A percentile compares a stretch with the other conserved stretches of the same genome.
phyloP scores from a whole-genome alignment of 306 rosid species.

The Inga leiocalycina region DNA sequence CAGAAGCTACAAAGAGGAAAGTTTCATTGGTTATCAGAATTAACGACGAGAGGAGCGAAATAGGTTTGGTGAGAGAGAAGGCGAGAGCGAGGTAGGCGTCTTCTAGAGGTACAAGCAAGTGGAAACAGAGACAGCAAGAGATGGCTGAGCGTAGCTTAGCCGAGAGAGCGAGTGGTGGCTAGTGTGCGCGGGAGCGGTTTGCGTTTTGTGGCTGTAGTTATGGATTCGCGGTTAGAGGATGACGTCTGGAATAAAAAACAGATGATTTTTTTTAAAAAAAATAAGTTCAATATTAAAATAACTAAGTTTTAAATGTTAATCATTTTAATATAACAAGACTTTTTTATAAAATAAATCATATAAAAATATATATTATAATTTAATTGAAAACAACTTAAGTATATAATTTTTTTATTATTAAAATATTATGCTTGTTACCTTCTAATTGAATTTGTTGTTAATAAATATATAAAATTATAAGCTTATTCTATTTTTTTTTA shows the following conservation, averaged over 20 bases:
- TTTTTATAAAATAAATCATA: no score
- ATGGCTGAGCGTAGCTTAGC: conserved; percentile 48
- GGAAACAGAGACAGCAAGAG: conserved; percentile 32
- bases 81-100: neutral
- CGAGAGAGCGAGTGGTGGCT: conserved; percentile 1
- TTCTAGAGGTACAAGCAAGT: conserved; percentile 41
- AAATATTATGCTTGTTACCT: no score
- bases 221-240: conserved; percentile 35
- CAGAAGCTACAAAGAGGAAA: conserved; percentile 27
- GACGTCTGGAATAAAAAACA: neutral
- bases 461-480: no score
- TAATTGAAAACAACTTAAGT: no score
- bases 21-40: conserved; percentile 35
- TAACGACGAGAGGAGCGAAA: neutral
- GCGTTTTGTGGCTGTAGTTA: conserved; percentile 60
- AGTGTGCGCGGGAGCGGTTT: conserved; percentile 38
- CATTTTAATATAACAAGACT: no score
- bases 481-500: neutral
- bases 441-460: no score
- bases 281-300: no score
- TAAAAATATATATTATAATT: no score
- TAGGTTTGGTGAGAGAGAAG: conserved; percentile 31
- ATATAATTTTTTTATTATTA: no score
- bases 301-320: no score
- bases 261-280: neutral